A percentile compares a stretch with the other conserved stretches of the same genome.
Conservation (phyloP, 2,329 filamentous ascomycete species). For the Hymenoscyphus salicellus region DNA sequence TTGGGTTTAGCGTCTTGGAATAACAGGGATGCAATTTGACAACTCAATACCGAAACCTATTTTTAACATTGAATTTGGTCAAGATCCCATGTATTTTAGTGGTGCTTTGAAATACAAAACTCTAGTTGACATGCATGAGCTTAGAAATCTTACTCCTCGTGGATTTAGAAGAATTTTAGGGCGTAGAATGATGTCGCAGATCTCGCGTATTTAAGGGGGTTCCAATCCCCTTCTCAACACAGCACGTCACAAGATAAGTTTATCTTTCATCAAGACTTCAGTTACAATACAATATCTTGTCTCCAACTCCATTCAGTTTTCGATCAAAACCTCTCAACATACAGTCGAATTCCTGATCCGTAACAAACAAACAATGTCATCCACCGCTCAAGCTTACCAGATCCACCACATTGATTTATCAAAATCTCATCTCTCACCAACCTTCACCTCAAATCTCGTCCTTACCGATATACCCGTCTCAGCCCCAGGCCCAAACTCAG, state of each 20-base stretch:
- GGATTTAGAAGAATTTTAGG: neutral
- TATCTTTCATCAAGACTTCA: neutral
- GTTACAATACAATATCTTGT: neutral
- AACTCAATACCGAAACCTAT: neutral
- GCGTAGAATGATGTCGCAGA: neutral
- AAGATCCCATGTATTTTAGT: neutral
- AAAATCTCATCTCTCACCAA: constrained; percentile 11
- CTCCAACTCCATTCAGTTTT: neutral
- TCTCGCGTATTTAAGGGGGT: neutral
- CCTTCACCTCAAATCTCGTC: constrained; percentile 11
- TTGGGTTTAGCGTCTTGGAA: neutral
- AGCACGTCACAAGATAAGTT: neutral
- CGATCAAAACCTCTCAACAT: neutral
- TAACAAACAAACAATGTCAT: neutral
- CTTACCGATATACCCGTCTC: constrained; percentile 1
- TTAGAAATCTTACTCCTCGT: neutral
- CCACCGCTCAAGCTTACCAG: constrained; percentile 13
- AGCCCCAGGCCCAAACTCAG: constrained; percentile 10
- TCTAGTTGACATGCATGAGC: neutral
- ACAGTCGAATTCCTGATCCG: neutral
- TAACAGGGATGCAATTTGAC: neutral
- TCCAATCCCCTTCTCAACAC: neutral
- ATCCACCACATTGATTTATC: constrained; percentile 11
- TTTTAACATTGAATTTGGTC: neutral
- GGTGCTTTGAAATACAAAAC: neutral